Base-by-base conservation (phyloP, 2,329 filamentous ascomycete species). In the Capronia americana region DNA sequence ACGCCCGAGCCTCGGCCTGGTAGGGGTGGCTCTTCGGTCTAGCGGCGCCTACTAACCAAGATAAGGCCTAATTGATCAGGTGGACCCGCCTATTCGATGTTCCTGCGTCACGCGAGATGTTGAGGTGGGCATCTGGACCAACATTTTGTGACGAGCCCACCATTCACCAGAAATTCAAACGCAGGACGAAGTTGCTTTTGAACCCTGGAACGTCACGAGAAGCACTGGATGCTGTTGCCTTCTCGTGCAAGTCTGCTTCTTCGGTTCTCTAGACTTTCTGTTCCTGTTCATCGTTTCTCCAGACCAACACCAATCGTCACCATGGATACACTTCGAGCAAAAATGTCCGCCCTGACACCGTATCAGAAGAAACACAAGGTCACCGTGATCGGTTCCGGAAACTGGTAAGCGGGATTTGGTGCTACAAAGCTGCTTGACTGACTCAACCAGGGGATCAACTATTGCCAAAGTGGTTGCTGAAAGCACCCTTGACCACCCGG, bases 381-480 rank as follows among this genome's bases (percentile, higher is more conserved):
- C 75, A 93, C 93, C 69, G 88, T 99, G 60, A 87, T 99, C 72
- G 95, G 95, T 74, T 98, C 94, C 60, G 95, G 95, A 75, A 99
- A 99, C 80, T 99, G 95, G 93, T 94, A 83, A 68, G 84, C 60
- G 30, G 26, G 46, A 8, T 24, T 23, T 20, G 17, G 12, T 5
- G 14, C 14, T 48, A 44, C 7, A 26, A 14, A 12, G 50, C 24
- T 32, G 20, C 53, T 14, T 24, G 17, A 30, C 57, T 66, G 34
- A 48, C 26, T 50, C 41, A 10, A 28, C 24, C 67, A 95, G 92
- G 93, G 95, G 95, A 74, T 97, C 93, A 67, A 96, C 95, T 66
- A 97, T 99, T 80, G 89, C 93, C 77, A 99, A 99, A 82, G 96
- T 99, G 69, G 87, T 97, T 60, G 93, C 93, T 73, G 94, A 99